Evolutionary conservation across 129 eudicot species (phyloP), one percentile per base, ranked within the genome.

Genomic region (Chrysanthemum seticuspe): DNA sequence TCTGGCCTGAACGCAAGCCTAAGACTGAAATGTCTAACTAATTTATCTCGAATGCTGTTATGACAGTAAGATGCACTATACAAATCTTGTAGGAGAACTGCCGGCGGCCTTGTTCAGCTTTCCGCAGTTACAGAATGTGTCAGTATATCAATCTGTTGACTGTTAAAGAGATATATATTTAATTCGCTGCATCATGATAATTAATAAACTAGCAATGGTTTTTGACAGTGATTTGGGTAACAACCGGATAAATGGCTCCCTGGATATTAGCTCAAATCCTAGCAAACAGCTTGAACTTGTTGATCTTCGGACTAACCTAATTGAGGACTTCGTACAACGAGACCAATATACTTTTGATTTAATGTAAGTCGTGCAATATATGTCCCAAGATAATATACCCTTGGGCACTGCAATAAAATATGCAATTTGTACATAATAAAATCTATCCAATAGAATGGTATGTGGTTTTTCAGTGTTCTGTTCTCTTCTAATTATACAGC

Each of bases 61-160:
- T 81, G 86, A 74, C 72, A 78, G 73, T 47, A 78, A 78, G 77
- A 87, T 67, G 82, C 78, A 34, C 71, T 79, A 56, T 61, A 85
- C 83, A 85, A 91, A 64, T 36, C 78, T 90, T 48, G 82, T 64
- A 73, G 94, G 96, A 72, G 74, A 87, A 62, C 52, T 90, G 74
- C 93, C 91, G 13, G 65, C 67, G 40, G 71, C 63, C 27, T 68
- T 87, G 69, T 90, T 87, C 76, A 75, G 71, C 65, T 75, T 85
- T 66, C 89, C 96, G 55, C 81, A 76, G 71, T 69, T 90, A 55
- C 84, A 87, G 65, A 88, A 80, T 53, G 86, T 87, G 96, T 90
- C 56, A 78, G 94, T 68, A 50, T n/a, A 49, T 14, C 21, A 23
- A 5, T 21, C n/a, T 21, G 7, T 19, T 13, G 2, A 1, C 4